Conservation (phyloP, 2,329 filamentous ascomycete genomes). For the Diaporthe ilicicola region DNA sequence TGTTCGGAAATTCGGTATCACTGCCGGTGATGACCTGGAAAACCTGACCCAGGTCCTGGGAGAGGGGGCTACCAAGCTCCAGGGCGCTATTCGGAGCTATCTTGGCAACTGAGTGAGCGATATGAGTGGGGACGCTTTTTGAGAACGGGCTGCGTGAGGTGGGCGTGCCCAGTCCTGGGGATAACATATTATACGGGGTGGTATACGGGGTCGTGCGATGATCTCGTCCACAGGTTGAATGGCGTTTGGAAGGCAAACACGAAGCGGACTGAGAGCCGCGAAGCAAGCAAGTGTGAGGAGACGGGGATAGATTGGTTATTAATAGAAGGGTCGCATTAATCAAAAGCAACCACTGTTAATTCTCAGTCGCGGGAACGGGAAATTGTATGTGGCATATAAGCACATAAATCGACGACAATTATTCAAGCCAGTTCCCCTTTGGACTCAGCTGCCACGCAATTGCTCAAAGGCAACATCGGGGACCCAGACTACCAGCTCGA, state of each 20-base stretch:
- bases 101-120: slow-evolving; percentile 61
- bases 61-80: slow-evolving; percentile 84
- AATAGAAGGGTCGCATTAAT: slow-evolving; percentile 25
- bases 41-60: slow-evolving; percentile 85
- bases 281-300: not conserved
- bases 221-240: slow-evolving; percentile 12
- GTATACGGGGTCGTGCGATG: not conserved
- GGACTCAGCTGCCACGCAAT: not conserved
- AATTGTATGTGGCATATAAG: not conserved
- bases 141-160: not conserved
- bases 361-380: not conserved
- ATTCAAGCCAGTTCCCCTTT: not conserved
- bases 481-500: not conserved
- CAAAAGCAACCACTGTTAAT: slow-evolving; percentile 17
- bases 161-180: not conserved
- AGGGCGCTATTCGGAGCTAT: slow-evolving; percentile 76
- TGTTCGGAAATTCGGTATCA: slow-evolving; percentile 92
- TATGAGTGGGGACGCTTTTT: not conserved
- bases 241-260: slow-evolving; percentile 20
- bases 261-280: slow-evolving; percentile 3
- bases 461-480: not conserved
- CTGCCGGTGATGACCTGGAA: slow-evolving; percentile 93
- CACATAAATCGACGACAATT: too few species aligned
- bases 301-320: slow-evolving; percentile 28
- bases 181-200: slow-evolving; percentile 3